A percentile compares a stretch with the other conserved stretches of the same genome.
Conservation (phyloP, 2,329 filamentous ascomycete genomes). For the Ophiosphaerella korrae region DNA sequence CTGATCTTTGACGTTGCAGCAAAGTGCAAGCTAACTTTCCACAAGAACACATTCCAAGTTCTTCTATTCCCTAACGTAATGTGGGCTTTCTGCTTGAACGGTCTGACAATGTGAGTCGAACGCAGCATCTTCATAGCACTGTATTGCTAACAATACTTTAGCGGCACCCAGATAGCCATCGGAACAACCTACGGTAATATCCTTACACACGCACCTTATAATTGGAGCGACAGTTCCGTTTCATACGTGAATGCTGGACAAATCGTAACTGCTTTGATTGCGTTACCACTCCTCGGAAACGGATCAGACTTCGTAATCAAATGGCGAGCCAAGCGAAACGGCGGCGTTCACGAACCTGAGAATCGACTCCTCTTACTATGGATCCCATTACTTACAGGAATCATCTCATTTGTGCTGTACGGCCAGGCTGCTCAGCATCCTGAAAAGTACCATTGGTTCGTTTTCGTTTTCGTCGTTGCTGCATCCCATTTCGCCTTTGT, state of each 20-base stretch:
- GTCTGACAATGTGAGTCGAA: slow-evolving; percentile 20
- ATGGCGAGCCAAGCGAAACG: slow-evolving; percentile 40
- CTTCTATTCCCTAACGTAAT: slow-evolving; percentile 28
- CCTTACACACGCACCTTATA: slow-evolving; percentile 21
- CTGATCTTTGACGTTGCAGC: not conserved
- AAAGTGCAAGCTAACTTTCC: not conserved
- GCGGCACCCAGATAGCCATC: slow-evolving; percentile 28
- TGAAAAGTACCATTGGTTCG: slow-evolving; percentile 43
- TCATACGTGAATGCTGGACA: slow-evolving; percentile 29
- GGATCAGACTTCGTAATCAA: slow-evolving; percentile 42
- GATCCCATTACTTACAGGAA: slow-evolving; percentile 45
- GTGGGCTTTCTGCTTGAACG: slow-evolving; percentile 28
- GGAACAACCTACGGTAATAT: slow-evolving; percentile 26
- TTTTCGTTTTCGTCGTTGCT: slow-evolving; percentile 35
- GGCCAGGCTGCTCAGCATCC: slow-evolving; percentile 40
- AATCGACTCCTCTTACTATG: slow-evolving; percentile 48
- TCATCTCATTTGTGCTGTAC: slow-evolving; percentile 22
- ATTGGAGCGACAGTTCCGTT: slow-evolving; percentile 17
- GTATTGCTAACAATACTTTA: slow-evolving; percentile 14
- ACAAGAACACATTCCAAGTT: slow-evolving; percentile 33
- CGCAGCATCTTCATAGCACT: too few species aligned
- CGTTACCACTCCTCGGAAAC: slow-evolving; percentile 29
- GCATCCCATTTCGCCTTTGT: slow-evolving; percentile 48
- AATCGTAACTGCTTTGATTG: slow-evolving; percentile 40
- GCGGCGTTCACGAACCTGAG: slow-evolving; percentile 47